Evolutionary conservation across 257 asterid genomes (phyloP).

Genomic region (Scutellaria barbata): DNA sequence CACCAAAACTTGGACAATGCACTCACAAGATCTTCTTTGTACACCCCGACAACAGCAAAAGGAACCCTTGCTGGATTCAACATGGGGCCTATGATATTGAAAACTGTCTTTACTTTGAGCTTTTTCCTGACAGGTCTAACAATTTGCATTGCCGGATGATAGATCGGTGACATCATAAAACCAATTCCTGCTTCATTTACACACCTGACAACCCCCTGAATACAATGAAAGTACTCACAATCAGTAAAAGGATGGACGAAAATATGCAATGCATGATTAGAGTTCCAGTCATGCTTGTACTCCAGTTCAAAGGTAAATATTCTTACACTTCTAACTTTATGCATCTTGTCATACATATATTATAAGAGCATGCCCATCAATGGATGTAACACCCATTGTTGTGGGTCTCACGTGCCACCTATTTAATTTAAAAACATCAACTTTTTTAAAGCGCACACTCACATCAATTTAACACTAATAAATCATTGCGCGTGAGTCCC

Average conservation of each 20-base stretch:
- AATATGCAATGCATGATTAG: not conserved
- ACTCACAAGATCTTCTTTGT: constrained; percentile 62
- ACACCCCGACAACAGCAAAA: constrained; percentile 74
- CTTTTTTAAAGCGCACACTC: too few relatives aligned
- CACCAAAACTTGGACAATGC: constrained; percentile 7
- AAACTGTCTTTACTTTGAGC: constrained; percentile 72
- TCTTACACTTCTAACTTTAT: not conserved
- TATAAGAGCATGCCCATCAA: too few relatives aligned
- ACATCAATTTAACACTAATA: too few relatives aligned
- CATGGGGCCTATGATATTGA: constrained; percentile 76
- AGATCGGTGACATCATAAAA: constrained; percentile 71
- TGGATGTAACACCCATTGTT: too few relatives aligned
- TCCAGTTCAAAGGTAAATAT: not conserved
- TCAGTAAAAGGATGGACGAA: not conserved
- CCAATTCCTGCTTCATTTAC: constrained; percentile 71
- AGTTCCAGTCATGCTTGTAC: not conserved
- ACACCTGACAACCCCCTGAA: constrained; percentile 62
- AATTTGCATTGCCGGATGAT: constrained; percentile 78
- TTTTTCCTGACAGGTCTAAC: constrained; percentile 66
- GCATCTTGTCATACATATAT: not conserved
- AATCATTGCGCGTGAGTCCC: too few relatives aligned
- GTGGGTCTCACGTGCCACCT: too few relatives aligned
- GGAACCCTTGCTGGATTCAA: constrained; percentile 73
- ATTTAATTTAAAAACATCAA: too few relatives aligned
- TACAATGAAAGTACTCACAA: constrained; percentile 6